Percentiles rank a stretch among this genome's conserved stretches.
phyloP scores from a whole-genome alignment of 371 early-diverging fungal genomes.

The Choanephora cucurbitarum region DNA sequence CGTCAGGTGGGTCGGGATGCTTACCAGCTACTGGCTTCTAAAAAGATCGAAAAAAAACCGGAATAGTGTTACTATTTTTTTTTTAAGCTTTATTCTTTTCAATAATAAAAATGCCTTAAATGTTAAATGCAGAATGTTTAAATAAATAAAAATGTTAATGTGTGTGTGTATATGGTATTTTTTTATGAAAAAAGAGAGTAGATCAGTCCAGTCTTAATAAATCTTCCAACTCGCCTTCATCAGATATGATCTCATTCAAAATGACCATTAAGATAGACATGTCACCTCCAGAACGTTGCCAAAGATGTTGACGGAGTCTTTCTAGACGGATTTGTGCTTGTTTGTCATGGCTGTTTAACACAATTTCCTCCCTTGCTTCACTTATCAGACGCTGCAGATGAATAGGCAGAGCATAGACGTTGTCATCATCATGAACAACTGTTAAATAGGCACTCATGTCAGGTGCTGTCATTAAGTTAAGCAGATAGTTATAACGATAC shows the following conservation, averaged over 20 bases:
- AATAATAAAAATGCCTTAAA: not conserved
- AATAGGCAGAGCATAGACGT: slow-evolving; percentile 38
- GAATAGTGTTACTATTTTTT: not conserved
- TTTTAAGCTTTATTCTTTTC: not conserved
- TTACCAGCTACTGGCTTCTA: not conserved
- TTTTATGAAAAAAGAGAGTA: no score
- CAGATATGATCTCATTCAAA: slow-evolving; percentile 32
- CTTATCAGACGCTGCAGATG: slow-evolving; percentile 36
- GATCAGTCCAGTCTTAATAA: slow-evolving; percentile 3
- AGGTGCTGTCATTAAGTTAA: slow-evolving; percentile 39
- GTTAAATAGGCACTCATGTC: slow-evolving; percentile 41
- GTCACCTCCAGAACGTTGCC: slow-evolving; percentile 35
- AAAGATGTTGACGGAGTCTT: slow-evolving; percentile 23
- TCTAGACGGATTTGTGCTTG: slow-evolving; percentile 28
- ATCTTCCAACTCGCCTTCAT: slow-evolving; percentile 32
- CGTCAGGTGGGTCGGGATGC: not conserved
- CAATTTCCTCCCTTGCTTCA: slow-evolving; percentile 46
- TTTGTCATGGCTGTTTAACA: slow-evolving; percentile 13
- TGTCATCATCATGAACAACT: slow-evolving; percentile 29
- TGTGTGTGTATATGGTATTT: no score
- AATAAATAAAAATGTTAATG: no score
- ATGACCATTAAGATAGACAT: slow-evolving; percentile 32
- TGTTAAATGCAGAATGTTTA: not conserved
- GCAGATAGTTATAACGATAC: slow-evolving; percentile 28
- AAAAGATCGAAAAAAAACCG: not conserved